Percentiles rank a stretch among this genome's conserved stretches.
Conservation (phyloP, 1,284 basidiomycete genomes). For the Marasmius fiardii region DNA sequence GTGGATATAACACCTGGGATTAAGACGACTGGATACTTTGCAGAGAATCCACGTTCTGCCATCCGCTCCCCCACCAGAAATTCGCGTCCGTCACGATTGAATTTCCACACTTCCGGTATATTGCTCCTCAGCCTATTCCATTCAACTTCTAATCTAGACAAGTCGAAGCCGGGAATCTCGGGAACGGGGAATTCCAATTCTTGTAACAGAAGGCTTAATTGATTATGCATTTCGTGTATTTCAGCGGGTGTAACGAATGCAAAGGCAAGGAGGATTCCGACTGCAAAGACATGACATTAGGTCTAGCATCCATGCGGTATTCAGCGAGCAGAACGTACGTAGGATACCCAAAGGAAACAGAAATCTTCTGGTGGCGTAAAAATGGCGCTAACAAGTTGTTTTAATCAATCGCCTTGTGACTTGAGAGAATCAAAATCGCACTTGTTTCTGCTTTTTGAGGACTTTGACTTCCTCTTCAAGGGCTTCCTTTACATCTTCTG, state of each 20-base stretch:
- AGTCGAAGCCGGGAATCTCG: conserved; percentile 56
- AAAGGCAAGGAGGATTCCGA: conserved; percentile 61
- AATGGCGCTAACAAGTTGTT: conserved; percentile 12
- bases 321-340: conserved; percentile 24
- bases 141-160: conserved; percentile 63
- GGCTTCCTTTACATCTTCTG: conserved; percentile 8
- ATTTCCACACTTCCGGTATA: conserved; percentile 76
- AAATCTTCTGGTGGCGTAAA: conserved; percentile 28
- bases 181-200: conserved; percentile 57
- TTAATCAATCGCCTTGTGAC: not conserved
- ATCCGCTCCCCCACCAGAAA: conserved; percentile 81
- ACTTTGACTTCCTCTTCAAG: conserved; percentile 12
- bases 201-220: conserved; percentile 50
- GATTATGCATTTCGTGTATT: conserved; percentile 53
- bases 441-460: conserved; percentile 15
- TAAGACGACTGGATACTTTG: conserved; percentile 77
- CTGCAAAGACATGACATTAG: conserved; percentile 31
- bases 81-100: conserved; percentile 80
- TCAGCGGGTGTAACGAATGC: conserved; percentile 58
- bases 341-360: conserved; percentile 34
- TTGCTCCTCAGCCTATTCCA: conserved; percentile 63
- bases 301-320: conserved; percentile 6
- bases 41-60: conserved; percentile 61
- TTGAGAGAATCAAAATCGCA: not conserved
- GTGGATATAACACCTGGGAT: conserved; percentile 81